A percentile compares a stretch with the other conserved stretches of the same genome.
Evolutionary conservation across 805 yeast genomes (phyloP).

Genomic region (Dipodascus albidus): DNA sequence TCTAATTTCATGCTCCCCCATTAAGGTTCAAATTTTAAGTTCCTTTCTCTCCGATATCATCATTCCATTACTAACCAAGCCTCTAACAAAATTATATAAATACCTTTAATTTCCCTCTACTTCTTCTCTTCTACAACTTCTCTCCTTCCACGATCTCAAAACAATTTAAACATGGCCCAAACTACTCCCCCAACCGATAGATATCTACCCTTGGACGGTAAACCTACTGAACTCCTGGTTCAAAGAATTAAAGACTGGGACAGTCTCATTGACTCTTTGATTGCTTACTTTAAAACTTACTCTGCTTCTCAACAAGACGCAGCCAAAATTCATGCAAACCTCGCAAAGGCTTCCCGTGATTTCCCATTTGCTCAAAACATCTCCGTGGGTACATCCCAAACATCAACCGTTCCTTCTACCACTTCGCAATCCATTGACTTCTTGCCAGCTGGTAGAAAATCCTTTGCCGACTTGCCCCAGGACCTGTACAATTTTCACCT

Average conservation of each 20-base stretch:
- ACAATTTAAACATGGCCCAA: neutral
- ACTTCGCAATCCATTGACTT: slow-evolving; percentile 31
- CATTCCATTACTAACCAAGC: neutral
- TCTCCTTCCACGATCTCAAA: neutral
- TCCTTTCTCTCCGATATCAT: no score
- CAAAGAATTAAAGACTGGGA: slow-evolving; percentile 82
- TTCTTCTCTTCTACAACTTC: neutral
- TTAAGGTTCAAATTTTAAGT: no score
- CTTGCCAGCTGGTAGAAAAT: slow-evolving; percentile 65
- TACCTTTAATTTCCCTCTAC: neutral
- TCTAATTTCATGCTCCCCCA: no score
- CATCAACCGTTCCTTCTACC: slow-evolving; percentile 8
- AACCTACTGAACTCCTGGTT: slow-evolving; percentile 83
- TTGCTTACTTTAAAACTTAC: slow-evolving; percentile 64
- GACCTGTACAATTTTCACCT: slow-evolving; percentile 55
- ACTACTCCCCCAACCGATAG: neutral
- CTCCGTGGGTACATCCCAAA: neutral
- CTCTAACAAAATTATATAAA: neutral
- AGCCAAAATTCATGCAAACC: slow-evolving; percentile 66
- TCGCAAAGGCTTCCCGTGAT: slow-evolving; percentile 24
- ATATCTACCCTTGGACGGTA: slow-evolving; percentile 45
- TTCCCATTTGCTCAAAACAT: slow-evolving; percentile 12
- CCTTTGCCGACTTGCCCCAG: slow-evolving; percentile 74
- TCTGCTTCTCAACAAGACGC: slow-evolving; percentile 82
- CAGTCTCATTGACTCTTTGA: slow-evolving; percentile 58